Evolutionary conservation across 2,329 filamentous ascomycete genomes (phyloP).

Genomic region (Pseudogymnoascus sp.): DNA sequence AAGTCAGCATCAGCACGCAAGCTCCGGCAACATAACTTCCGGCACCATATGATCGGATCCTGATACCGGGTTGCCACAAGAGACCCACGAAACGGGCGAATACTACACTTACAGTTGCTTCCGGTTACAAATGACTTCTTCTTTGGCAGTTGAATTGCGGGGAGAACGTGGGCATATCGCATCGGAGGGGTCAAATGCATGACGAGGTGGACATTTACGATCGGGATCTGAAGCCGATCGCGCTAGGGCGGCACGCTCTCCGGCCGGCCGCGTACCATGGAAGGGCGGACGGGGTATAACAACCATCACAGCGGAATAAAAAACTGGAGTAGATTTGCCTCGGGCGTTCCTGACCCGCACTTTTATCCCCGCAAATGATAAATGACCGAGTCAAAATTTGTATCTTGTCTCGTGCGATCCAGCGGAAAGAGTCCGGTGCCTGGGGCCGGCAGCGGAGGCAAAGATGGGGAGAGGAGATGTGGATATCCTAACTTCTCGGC

Average conservation of each 20-base stretch:
- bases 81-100: background rate
- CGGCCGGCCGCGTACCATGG: background rate
- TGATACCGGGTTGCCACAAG: background rate
- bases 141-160: slow-evolving; percentile 3
- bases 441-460: background rate
- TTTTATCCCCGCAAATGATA: background rate
- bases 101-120: background rate
- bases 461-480: background rate
- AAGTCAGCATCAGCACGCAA: background rate
- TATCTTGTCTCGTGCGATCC: background rate
- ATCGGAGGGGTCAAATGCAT: background rate
- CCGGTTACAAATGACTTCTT: background rate
- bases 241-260: background rate
- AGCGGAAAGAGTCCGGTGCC: background rate
- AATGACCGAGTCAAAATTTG: background rate
- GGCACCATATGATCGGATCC: background rate
- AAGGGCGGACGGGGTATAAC: background rate
- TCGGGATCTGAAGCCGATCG: slow-evolving; percentile 4
- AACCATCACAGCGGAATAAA: background rate
- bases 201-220: slow-evolving; percentile 1
- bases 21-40: background rate
- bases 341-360: background rate
- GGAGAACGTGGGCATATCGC: background rate
- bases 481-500: background rate
- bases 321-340: background rate